Evolutionary conservation across 441 rosid genomes (phyloP).

Genomic region (Dalechampia spathulata): DNA sequence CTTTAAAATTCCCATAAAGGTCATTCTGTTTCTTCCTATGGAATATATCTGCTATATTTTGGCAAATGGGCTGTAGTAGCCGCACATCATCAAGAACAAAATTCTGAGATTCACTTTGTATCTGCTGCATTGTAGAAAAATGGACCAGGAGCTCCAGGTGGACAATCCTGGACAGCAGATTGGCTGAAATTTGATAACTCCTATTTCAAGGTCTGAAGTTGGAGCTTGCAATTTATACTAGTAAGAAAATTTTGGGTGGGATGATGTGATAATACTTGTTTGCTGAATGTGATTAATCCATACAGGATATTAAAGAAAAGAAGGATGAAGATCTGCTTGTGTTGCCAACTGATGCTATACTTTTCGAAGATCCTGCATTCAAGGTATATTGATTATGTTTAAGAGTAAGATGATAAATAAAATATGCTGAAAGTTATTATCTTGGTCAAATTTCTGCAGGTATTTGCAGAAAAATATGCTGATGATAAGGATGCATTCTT

Average conservation of each 20-base stretch:
- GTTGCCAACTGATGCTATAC: slow-evolving; percentile 86
- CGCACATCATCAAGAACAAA: background rate
- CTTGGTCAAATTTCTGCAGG: slow-evolving; percentile 34
- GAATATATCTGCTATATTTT: background rate
- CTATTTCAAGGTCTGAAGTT: slow-evolving; percentile 74
- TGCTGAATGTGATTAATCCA: slow-evolving; percentile 13
- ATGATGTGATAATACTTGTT: slow-evolving; percentile 1
- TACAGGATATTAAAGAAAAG: slow-evolving; percentile 72
- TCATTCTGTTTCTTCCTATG: background rate
- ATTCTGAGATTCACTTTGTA: slow-evolving; percentile 6
- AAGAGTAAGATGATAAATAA: slow-evolving; percentile 1
- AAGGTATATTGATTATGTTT: slow-evolving; percentile 44
- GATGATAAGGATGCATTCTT: slow-evolving; percentile 78
- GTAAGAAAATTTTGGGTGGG: background rate
- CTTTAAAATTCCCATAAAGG: background rate
- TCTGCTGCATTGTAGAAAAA: slow-evolving; percentile 51
- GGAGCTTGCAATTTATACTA: slow-evolving; percentile 4
- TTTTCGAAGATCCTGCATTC: slow-evolving; percentile 92
- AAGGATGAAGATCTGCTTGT: slow-evolving; percentile 75
- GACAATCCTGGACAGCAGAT: slow-evolving; percentile 90
- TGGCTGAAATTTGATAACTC: slow-evolving; percentile 96
- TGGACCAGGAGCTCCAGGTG: slow-evolving; percentile 98
- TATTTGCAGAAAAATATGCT: slow-evolving; percentile 84
- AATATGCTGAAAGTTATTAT: background rate
- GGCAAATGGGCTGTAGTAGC: background rate